Base-by-base conservation (phyloP, 495 filamentous ascomycete genomes). In the Talaromyces ruber region DNA sequence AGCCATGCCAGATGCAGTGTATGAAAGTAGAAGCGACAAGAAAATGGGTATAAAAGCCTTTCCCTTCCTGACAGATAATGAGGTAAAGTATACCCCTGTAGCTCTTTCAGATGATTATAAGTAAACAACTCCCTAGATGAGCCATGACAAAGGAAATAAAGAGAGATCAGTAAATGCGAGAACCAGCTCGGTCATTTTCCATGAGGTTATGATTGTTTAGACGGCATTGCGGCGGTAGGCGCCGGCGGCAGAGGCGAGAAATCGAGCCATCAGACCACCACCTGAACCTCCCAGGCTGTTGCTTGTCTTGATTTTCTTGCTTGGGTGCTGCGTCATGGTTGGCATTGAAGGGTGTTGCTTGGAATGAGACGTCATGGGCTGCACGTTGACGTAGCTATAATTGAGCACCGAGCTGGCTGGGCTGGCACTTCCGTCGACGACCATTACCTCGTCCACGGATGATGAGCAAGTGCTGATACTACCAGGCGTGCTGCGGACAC, bases 391-490 rank as follows among this genome's bases (percentile, higher is more conserved):
- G 50, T 75, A 77, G 65, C 73, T 70, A 59, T 71, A 69, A 60
- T 63, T 69, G 54, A 74, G 60, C 1, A 70, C 66, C 1, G 64
- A 63, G 43, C 61, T 57, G 6, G 68, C 69, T 5, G 74, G 76
- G 59, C 76, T 80, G 58, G 61, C 67, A 45, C 51, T 67, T 3
- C 59, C 52, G 39, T 80, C 77, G 12, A 66, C 69, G 25, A 78
- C 65, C 57, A 72, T 68, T 4, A 79, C 62, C 2, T 76, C 74
- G 47, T 76, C 74, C 43, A 72, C 70, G 28, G 68, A 68, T 45
- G 72, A 72, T 1, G 77, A 78, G 65, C 66, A 73, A 6, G 74
- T 74, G 63, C 76, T 76, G 39, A 80, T 69, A 51, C 71, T 77
- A 22, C 72, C 72, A 0, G 77, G 77, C 5, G 76, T 78, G 51